phyloP scores from a whole-genome alignment of 768 basidiomycete species.

The Agrocybe chaxingu region DNA sequence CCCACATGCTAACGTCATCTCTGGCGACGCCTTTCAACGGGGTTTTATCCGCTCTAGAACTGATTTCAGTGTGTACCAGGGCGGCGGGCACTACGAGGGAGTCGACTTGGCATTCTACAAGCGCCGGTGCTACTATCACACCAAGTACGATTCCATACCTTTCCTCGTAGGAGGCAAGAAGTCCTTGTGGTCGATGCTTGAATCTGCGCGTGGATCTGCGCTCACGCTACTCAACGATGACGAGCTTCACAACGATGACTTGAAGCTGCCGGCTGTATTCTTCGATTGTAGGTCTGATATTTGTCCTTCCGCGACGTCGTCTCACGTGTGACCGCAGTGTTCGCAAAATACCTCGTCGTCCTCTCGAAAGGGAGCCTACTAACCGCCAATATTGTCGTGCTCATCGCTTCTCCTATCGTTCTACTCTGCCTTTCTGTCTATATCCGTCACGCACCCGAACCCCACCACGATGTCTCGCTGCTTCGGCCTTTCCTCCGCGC shows the following conservation, averaged over 20 bases:
- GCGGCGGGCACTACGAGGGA: constrained; percentile 46
- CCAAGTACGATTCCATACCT: constrained; percentile 60
- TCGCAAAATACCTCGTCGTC: constrained; percentile 45
- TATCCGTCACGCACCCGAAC: constrained; percentile 1
- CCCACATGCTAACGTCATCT: constrained; percentile 64
- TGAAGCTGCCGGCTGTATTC: constrained; percentile 43
- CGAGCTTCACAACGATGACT: constrained; percentile 13
- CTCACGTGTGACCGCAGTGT: constrained; percentile 40
- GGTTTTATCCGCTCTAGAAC: constrained; percentile 61
- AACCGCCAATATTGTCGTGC: constrained; percentile 48
- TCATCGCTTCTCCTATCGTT: constrained; percentile 52
- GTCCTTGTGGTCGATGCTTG: constrained; percentile 70
- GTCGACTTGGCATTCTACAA: constrained; percentile 74
- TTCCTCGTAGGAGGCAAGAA: constrained; percentile 43
- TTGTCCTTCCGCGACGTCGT: neutral
- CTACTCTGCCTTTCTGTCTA: constrained; percentile 34
- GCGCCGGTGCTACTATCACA: constrained; percentile 69
- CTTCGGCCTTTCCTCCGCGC: too few species aligned
- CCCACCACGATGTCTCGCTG: neutral
- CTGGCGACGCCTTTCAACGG: constrained; percentile 58
- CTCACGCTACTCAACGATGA: constrained; percentile 48
- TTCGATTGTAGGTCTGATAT: constrained; percentile 55
- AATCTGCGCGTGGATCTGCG: constrained; percentile 48
- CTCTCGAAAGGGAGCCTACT: constrained; percentile 48
- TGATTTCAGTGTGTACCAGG: constrained; percentile 62